phyloP scores from a whole-genome alignment of 129 eudicot genomes.

The Arctium minus region DNA sequence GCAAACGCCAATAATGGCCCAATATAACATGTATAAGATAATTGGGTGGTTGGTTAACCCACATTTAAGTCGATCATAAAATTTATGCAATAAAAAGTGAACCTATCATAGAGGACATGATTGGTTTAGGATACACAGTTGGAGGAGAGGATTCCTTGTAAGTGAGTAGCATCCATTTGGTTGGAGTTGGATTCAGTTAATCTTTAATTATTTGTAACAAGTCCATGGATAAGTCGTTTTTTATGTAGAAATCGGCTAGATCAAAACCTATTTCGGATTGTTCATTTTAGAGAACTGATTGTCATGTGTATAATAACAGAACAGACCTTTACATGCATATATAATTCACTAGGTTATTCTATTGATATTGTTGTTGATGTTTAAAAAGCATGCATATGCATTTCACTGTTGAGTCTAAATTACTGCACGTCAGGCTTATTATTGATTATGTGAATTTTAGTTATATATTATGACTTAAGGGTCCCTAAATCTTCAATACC shows the following conservation, averaged over 20 bases:
- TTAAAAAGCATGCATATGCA: neutral
- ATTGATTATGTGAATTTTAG: neutral
- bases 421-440: neutral
- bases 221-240: neutral
- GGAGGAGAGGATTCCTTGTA: neutral
- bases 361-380: neutral
- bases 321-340: neutral
- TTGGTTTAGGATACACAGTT: neutral
- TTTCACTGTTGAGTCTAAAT: neutral
- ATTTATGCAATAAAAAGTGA: neutral
- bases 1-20: neutral
- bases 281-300: neutral
- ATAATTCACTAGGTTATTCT: neutral
- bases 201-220: neutral
- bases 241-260: conserved; percentile 6
- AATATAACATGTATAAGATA: neutral
- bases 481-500: conserved; percentile 38
- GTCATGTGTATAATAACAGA: neutral
- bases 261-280: neutral
- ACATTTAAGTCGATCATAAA: neutral
- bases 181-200: neutral
- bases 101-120: neutral
- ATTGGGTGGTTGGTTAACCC: neutral
- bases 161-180: neutral
- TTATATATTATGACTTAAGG: conserved; percentile 41